Base-by-base conservation (phyloP, 2,329 filamentous ascomycete genomes). In the Aaosphaeria arxii region DNA sequence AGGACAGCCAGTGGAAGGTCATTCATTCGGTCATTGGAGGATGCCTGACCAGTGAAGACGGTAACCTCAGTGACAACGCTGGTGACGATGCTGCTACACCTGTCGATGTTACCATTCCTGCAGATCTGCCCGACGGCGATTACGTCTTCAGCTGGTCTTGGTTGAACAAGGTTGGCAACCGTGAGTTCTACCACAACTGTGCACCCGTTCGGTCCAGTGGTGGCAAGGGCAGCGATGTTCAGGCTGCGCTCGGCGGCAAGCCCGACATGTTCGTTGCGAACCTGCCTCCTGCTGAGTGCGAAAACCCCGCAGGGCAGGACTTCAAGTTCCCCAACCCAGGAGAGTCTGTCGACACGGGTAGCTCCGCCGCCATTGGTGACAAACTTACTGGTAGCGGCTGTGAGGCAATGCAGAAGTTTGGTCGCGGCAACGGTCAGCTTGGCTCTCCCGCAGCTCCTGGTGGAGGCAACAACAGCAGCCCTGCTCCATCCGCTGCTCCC, bases 131-230 rank as follows among this genome's bases (percentile, higher is more conserved):
- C 2, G 72, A 84, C 1, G 94, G 92, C 1, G 78, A 87, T 17
- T 92, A 89, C 43, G 88, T 85, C 0, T 77, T 97, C 4, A 89
- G 89, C 0, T 97, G 91, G 91, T 90, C 90, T 1, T 97, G 94
- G 94, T 84, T 95, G 72, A 97, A 97, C 72, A 87, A 87, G 50
- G 64, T 95, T 7, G 94, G 94, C 3, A 96, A 96, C 75, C 86
- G 91, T 1, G 94, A 97, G 67, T 90, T 96, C 80, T 96, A 97
- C 79, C 95, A 96, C 91, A 95, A 96, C 79, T 99, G 92, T 59
- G 89, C 87, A 0, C 83, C 89, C 0, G 70, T 95, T 42, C 80
- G 77, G 0, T 77, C 97, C 28, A 82, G 81, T 0, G 73, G 70
- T 4, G 56, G 58, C 1, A 39, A 56, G 3, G 45, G 44, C 2